Percentiles rank a stretch among this genome's conserved stretches.
Conservation (phyloP, 331 rosid genomes). For the Phaseolus coccineus region DNA sequence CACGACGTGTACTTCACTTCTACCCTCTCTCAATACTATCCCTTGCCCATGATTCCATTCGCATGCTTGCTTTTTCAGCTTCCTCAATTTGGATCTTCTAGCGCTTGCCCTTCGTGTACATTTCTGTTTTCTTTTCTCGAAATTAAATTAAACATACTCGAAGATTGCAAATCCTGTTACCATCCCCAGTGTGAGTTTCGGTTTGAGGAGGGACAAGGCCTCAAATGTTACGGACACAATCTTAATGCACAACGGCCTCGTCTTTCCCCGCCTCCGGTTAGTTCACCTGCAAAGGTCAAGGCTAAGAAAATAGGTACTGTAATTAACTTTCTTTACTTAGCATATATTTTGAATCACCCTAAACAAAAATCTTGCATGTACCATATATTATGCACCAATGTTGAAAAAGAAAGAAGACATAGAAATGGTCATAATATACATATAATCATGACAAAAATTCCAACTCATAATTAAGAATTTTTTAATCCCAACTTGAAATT, state of each 20-base stretch:
- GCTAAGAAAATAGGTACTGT: slow-evolving; percentile 19
- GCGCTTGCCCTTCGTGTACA: neutral
- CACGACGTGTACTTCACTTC: neutral
- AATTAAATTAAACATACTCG: neutral
- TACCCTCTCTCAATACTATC: neutral
- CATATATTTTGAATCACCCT: neutral
- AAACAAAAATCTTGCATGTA: neutral
- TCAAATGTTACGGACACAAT: neutral
- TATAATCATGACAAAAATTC: too few relatives aligned
- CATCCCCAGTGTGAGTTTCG: accelerated
- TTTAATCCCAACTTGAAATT: too few relatives aligned
- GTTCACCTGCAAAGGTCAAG: neutral
- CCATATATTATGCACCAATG: too few relatives aligned
- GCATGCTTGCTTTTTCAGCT: neutral
- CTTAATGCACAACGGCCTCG: too few relatives aligned
- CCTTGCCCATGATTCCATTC: accelerated
- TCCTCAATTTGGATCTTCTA: neutral
- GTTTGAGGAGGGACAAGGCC: neutral
- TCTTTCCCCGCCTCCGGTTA: too few relatives aligned
- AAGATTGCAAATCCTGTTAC: neutral
- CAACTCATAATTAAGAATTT: too few relatives aligned
- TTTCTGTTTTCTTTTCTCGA: accelerated
- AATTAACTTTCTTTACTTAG: slow-evolving; percentile 4
- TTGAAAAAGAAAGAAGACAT: too few relatives aligned
- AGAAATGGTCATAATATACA: too few relatives aligned